These are phyloP conservation scores for Mitragyna speciosa DNA, from an alignment of 257 asterid species.

Conservation along the genomic window DNA sequence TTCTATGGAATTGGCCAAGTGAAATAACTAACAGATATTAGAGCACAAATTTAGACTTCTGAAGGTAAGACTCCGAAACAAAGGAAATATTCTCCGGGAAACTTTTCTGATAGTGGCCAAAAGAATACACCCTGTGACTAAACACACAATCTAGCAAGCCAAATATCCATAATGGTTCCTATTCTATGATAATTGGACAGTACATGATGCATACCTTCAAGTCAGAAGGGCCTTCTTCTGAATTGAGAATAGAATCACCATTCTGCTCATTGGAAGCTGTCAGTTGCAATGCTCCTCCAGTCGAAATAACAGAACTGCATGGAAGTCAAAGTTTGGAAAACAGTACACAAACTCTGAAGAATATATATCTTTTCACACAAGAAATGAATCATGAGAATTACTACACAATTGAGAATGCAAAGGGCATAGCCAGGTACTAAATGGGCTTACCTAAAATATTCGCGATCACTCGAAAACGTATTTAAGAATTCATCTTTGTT, in stretches of 20 bases:
- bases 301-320: conserved; percentile 60
- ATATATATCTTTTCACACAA: background rate
- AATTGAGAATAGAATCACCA: conserved; percentile 31
- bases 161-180: background rate
- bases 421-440: background rate
- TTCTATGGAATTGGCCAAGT: background rate
- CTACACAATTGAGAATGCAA: background rate
- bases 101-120: background rate
- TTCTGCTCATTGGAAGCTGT: conserved; percentile 37
- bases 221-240: conserved; percentile 34
- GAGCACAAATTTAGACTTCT: background rate
- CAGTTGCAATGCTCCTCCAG: conserved; percentile 49
- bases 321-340: conserved; percentile 23
- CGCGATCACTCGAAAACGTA: conserved; percentile 64
- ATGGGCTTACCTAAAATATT: conserved; percentile 60
- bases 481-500: conserved; percentile 75
- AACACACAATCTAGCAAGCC: background rate
- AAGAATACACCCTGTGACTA: background rate
- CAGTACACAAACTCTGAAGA: background rate
- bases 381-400: background rate
- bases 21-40: background rate
- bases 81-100: background rate
- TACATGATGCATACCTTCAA: conserved; percentile 54
- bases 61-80: too few relatives aligned
- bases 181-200: conserved; percentile 4